These are phyloP conservation scores for Tolypocladium nubicola DNA, from an alignment of 2,329 filamentous ascomycete species.

Conservation along the genomic window DNA sequence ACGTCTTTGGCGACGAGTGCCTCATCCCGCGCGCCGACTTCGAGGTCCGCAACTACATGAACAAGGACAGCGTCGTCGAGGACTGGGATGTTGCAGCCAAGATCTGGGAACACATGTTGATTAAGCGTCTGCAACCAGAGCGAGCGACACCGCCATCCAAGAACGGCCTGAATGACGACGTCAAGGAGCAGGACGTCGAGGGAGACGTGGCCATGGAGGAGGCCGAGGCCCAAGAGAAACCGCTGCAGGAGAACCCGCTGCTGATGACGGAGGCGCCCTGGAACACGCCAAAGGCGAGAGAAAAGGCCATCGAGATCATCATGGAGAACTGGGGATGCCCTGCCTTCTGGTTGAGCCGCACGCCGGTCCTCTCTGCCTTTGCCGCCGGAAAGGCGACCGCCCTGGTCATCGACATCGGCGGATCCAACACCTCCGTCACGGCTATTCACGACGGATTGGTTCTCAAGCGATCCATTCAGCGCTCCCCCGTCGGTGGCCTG, in stretches of 20 bases:
- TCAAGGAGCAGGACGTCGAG: constrained; percentile 48
- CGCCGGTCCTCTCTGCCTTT: constrained; percentile 82
- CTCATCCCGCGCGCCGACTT: constrained; percentile 67
- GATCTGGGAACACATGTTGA: constrained; percentile 88
- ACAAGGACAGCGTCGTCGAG: constrained; percentile 78
- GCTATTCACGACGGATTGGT: constrained; percentile 93
- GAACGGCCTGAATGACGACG: constrained; percentile 68
- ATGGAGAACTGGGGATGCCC: constrained; percentile 97
- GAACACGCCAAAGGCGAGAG: constrained; percentile 78
- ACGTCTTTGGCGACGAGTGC: constrained; percentile 83
- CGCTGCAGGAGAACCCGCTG: constrained; percentile 79
- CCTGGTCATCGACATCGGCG: constrained; percentile 84
- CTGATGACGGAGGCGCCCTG: constrained; percentile 91
- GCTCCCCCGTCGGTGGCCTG: constrained; percentile 75
- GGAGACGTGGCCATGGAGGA: constrained; percentile 51
- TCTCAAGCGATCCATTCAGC: constrained; percentile 78
- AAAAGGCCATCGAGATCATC: constrained; percentile 90
- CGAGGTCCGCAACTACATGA: constrained; percentile 88
- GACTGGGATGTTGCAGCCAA: constrained; percentile 90
- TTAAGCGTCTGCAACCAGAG: constrained; percentile 73
- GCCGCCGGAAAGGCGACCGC: constrained; percentile 88
- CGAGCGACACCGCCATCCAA: constrained; percentile 58
- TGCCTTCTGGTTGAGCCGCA: constrained; percentile 87
- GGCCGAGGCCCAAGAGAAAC: constrained; percentile 53
- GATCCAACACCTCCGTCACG: constrained; percentile 77